Evolutionary conservation across 2,329 filamentous ascomycete species (phyloP), one percentile per base, ranked within the genome.

Genomic region (Diaporthe sp.): DNA sequence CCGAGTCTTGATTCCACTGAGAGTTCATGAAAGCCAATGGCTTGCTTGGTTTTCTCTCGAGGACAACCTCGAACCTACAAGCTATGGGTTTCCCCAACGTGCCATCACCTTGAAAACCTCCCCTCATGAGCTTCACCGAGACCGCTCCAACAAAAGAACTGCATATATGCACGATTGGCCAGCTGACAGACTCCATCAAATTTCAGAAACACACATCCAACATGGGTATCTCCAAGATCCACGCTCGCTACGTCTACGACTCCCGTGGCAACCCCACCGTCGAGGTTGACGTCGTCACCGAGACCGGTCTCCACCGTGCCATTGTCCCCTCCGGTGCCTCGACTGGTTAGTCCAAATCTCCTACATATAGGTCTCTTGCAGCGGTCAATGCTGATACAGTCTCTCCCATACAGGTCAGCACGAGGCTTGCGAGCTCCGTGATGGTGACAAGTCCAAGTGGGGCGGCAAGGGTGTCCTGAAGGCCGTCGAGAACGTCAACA

Each of bases 221-320:
- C 80, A 99, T 99, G 97, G 89, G 94, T 83, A 95, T 97, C 87
- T 92, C 92, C 87, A 96, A 96, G 91, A 91, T 97, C 85, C 94
- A 96, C 91, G 94, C 94, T 84, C 94, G 97, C 85, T 96, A 94
- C 84, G 95, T 99, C 90, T 99, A 96, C 92, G 97, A 99, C 92
- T 98, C 97, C 86, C 96, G 97, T 85, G 92, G 92, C 86, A 99
- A 99, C 93, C 97, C 97, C 83, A 99, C 97, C 85, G 96, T 98
- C 84, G 96, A 98, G 91, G 96, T 98, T 83, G 96, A 98, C 86
- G 92, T 98, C 82, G 94, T 98, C 88, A 98, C 96, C 82, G 95
- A 98, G 89, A 97, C 94, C 82, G 96, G 96, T 84, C 93, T 98
- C 79, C 96, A 98, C 92, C 95, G 96, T 84, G 96, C 96, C 85